Base-by-base conservation (phyloP, 2,329 filamentous ascomycete genomes). In the Hypoxylon sp. region DNA sequence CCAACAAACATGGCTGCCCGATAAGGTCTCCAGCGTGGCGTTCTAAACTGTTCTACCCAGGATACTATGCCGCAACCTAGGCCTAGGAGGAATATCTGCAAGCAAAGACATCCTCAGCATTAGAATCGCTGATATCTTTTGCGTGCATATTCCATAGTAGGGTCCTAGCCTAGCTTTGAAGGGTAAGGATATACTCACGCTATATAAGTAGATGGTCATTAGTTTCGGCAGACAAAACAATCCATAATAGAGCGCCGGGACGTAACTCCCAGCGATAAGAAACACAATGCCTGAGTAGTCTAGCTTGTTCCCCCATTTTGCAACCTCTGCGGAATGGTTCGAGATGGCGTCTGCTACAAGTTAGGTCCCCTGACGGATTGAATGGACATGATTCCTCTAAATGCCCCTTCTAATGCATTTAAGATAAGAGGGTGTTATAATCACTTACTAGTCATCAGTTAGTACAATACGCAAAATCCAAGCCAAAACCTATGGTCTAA, bases 281-380 rank as follows among this genome's bases (percentile, higher is more conserved):
- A 90, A 88, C 30, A 98, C 93, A 73, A 99, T 99, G 5, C 96
- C 96, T 4, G 95, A 88, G 78, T 99, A 98, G 78, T 99, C 96
- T 62, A 98, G 82, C 79, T 97, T 93, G 78, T 98, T 98, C 10
- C 94, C 94, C 83, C 93, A 92, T 68, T 88, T 90, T 1, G 91
- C 90, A 13, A 98, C 93, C 1, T 81, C 80, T 38, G 89, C 87
- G 17, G 92, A 96, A 79, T 99, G 96, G 72, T 98, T 97, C 21
- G 86, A 89, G 51, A 98, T 87, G 1, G 92, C 87, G 78, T 99
- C 68, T 70, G 41, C 11, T 38, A 32, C 23, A 56, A 30, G 61
- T 70, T 53, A 70, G 64, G 38, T 9, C 34, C 5, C 11, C 43
- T 43, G 7, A 55, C 17, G 21, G 4, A 7, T 19, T 25, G 23